These are phyloP conservation scores for Striga hermonthica DNA, from an alignment of 305 asterid species.

Conservation along the genomic window DNA sequence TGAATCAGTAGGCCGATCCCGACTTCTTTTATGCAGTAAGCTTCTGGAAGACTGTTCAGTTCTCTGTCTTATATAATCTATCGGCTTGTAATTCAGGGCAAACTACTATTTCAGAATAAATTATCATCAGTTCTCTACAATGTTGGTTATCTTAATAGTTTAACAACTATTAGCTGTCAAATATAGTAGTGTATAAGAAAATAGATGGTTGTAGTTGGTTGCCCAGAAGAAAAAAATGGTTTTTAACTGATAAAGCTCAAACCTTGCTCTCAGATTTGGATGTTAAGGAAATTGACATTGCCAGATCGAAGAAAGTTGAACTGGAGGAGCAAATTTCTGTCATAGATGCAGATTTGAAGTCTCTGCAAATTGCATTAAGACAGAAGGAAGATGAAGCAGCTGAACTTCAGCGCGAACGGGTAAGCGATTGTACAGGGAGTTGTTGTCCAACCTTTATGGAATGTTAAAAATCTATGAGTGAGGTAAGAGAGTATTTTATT, in stretches of 20 bases:
- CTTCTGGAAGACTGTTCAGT: conserved; percentile 29
- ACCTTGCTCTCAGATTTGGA: conserved; percentile 58
- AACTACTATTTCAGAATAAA: conserved; percentile 23
- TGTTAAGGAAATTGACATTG: conserved; percentile 64
- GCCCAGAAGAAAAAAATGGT: conserved; percentile 15
- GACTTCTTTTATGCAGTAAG: conserved; percentile 72
- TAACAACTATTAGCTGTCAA: conserved; percentile 21
- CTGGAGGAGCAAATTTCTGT: conserved; percentile 45
- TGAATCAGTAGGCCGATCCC: conserved; percentile 60
- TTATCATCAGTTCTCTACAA: conserved; percentile 8
- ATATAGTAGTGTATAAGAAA: conserved; percentile 16
- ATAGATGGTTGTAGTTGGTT: conserved; percentile 4
- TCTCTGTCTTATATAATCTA: conserved; percentile 10
- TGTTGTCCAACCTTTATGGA: conserved; percentile 4
- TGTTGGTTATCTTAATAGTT: conserved; percentile 20
- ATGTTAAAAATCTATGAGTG: conserved; percentile 10
- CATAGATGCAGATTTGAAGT: conserved; percentile 45
- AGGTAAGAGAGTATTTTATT: neutral
- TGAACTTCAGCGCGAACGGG: conserved; percentile 65
- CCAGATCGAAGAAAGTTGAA: conserved; percentile 44
- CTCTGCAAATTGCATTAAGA: conserved; percentile 55
- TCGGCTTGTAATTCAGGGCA: conserved; percentile 19
- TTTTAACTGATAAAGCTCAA: conserved; percentile 22
- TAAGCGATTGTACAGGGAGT: conserved; percentile 36
- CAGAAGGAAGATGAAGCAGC: conserved; percentile 78